Percentiles rank a stretch among this genome's conserved stretches.
These are phyloP conservation scores for Rubia peregrina DNA, from an alignment of 305 asterid species.

Conservation along the genomic window DNA sequence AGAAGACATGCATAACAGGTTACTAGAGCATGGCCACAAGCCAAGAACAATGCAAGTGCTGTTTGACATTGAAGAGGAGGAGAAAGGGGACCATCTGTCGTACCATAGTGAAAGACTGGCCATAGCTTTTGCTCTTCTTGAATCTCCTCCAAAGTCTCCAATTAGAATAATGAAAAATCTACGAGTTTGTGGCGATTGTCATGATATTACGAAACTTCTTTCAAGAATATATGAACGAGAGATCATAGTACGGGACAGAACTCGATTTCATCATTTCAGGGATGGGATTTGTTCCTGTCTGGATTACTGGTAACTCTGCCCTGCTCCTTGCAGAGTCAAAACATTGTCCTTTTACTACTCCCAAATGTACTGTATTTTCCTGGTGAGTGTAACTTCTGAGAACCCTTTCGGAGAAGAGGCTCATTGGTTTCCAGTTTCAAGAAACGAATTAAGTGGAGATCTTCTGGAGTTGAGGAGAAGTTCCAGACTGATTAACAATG, in stretches of 20 bases:
- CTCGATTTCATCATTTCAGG: slow-evolving; percentile 53
- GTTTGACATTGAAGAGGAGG: slow-evolving; percentile 69
- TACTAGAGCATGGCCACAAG: slow-evolving; percentile 44
- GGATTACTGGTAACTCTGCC: slow-evolving; percentile 43
- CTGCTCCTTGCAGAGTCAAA: background rate
- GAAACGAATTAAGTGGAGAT: too few species aligned
- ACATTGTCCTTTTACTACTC: background rate
- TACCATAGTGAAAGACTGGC: slow-evolving; percentile 61
- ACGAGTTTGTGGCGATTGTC: slow-evolving; percentile 57
- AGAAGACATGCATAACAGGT: slow-evolving; percentile 46
- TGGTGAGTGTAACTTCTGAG: too few species aligned
- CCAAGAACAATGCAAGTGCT: slow-evolving; percentile 46
- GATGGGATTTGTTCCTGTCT: slow-evolving; percentile 50
- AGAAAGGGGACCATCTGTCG: slow-evolving; percentile 44
- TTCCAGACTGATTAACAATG: too few species aligned
- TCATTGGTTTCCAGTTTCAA: background rate
- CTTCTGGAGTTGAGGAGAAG: too few species aligned
- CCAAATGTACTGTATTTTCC: background rate
- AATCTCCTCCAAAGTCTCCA: slow-evolving; percentile 24
- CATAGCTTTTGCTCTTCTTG: slow-evolving; percentile 46
- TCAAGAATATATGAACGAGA: slow-evolving; percentile 39
- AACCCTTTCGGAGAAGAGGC: background rate
- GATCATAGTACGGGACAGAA: slow-evolving; percentile 53
- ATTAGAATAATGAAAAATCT: slow-evolving; percentile 57
- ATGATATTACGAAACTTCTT: slow-evolving; percentile 38